Base-by-base conservation (phyloP, 129 eudicot species). In the Smallanthus sonchifolius region DNA sequence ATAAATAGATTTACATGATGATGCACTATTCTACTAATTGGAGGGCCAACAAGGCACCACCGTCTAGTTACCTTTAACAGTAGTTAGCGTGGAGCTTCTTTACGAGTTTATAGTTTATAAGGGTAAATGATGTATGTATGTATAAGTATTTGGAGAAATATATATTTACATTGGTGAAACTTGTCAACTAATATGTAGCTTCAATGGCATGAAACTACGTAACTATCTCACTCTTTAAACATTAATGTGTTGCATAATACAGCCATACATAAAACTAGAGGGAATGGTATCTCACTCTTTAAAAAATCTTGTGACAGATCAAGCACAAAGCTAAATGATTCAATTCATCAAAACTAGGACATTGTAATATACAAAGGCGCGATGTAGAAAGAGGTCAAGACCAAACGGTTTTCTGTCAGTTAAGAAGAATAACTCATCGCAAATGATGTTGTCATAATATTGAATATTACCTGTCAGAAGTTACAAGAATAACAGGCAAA, bases 381-480 rank as follows among this genome's bases (percentile, higher is more conserved):
- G 34, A 39, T 10, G 17, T 62, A 16, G n/a, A 51, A 28, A 45
- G 20, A 54, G 0, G 11, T 7, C 30, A 17, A 54, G 55, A 79
- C 32, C 7, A 28, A 37, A 67, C 16, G 32, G 14, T 13, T 48
- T 54, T 61, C 48, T 32, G 24, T 65, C 43, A 79, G 44, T 40
- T 43, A 70, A 10, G n/a, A 74, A 20, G 42, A 28, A 11, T 17
- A 10, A 67, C 48, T 63, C 10, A 71, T 37, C 13, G 54, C 36
- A 44, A 32, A 16, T 40, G 17, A 60, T 40, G n/a, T 5, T 10
- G 17, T 60, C 59, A 77, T 43, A 36, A 54, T 45, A 51, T 16
- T 7, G 2, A 76, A 52, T 66, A 64, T 79, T 87, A 92, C 98
- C 98, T 79, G 79, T 90, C 96, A 47, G 98, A 93, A 42, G 98